phyloP scores from a whole-genome alignment of 148 eudicot species.

The Fagopyrum esculentum region DNA sequence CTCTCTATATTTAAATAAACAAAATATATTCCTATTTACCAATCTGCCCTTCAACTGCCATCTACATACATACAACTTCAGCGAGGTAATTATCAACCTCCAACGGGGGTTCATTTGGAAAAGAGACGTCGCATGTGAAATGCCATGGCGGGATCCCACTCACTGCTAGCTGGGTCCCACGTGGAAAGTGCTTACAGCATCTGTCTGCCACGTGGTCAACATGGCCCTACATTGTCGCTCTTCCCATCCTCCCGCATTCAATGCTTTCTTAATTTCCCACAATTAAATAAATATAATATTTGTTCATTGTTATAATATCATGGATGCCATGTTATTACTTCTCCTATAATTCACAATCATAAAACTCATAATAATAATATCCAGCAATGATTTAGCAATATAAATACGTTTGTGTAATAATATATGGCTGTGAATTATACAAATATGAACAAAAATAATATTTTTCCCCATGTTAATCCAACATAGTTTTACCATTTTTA shows the following conservation, averaged over 20 bases:
- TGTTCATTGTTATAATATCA: too few relatives aligned
- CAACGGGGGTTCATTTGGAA: not conserved
- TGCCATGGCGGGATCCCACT: constrained; percentile 3
- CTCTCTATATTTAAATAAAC: not conserved
- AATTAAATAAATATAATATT: not conserved
- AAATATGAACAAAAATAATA: too few relatives aligned
- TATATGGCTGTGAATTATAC: too few relatives aligned
- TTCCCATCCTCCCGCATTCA: not conserved
- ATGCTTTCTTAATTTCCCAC: not conserved
- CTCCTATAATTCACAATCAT: not conserved
- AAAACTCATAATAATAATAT: not conserved
- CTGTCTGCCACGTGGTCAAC: constrained; percentile 16
- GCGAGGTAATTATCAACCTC: too few relatives aligned
- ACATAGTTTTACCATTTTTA: too few relatives aligned
- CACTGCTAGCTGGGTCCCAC: constrained; percentile 12
- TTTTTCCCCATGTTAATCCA: too few relatives aligned
- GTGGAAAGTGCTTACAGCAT: not conserved
- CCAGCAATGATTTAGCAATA: not conserved
- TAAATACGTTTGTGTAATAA: not conserved
- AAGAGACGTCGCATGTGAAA: constrained; percentile 9
- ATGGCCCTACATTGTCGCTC: constrained; percentile 13
- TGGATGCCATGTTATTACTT: not conserved
- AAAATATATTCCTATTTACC: too few relatives aligned
- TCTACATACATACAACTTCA: too few relatives aligned
- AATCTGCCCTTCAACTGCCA: too few relatives aligned